Base-by-base conservation (phyloP, 805 yeast genomes). In the Lipomyces yamadae region DNA sequence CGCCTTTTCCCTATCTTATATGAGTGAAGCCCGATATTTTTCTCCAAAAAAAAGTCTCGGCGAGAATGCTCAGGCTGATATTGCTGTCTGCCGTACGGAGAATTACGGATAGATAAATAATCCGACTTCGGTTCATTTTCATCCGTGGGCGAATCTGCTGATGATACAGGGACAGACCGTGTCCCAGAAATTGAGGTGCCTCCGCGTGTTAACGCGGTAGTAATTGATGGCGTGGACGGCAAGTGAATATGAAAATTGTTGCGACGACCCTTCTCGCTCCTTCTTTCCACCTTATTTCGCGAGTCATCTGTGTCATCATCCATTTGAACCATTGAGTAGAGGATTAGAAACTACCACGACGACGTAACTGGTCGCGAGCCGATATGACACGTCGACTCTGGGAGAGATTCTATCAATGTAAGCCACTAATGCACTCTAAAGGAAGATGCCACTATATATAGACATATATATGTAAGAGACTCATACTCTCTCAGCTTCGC, bases 321-420 rank as follows among this genome's bases (percentile, higher is more conserved):
- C 64, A 61, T 56, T 33, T 15, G 24, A 29, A 11, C 35, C n/a
- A 53, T 54, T 29, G 15, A 60, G 18, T 24, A 15, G 45, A 18
- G 8, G 39, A 2, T 62, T 62, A 72, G 48, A 73, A 70, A 45
- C 75, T 73, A 4, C 75, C 75, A 7, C 75, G 70, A 10, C 75
- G 73, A 33, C 74, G 67, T 11, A 73, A 63, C 55, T 73, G 75
- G 61, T 73, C 74, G 5, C 72, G 65, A 15, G 75, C 75, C 6
- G 75, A 73, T 30, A 72, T 52, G 15, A 62, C 35, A 24, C 58
- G 52, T 15, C 42, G 33, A 18, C 29, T 48, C 15, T 45, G 62
- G 8, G 56, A 6, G 4, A 18, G 42, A 55, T 60, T 60, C 64
- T 62, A 34, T 10, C 18, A n/a, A 15, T 1, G n/a, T 42, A 29